Conservation (phyloP, 1,139 yeast species). For the Meyerozyma carpophila region DNA sequence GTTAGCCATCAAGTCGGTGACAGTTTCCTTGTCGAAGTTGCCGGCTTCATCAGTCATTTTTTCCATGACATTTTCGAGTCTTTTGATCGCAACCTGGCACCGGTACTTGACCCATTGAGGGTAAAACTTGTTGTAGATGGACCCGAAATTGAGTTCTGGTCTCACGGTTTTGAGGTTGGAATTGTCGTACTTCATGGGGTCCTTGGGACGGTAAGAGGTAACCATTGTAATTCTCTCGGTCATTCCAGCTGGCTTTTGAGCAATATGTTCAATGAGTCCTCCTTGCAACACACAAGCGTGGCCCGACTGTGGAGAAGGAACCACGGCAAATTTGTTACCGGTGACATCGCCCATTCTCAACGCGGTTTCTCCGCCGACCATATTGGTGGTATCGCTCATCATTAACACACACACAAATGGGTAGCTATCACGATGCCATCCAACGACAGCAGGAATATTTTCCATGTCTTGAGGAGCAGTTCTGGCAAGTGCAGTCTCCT, state of each 20-base stretch:
- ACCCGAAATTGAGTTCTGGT: constrained; percentile 34
- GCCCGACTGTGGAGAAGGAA: constrained; percentile 50
- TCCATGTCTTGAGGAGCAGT: constrained; percentile 17
- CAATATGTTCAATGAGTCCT: constrained; percentile 47
- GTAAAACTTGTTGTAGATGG: constrained; percentile 33
- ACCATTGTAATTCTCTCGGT: constrained; percentile 52
- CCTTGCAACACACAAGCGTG: constrained; percentile 56
- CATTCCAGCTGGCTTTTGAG: constrained; percentile 49
- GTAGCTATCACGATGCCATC: constrained; percentile 57
- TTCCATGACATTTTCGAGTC: constrained; percentile 26
- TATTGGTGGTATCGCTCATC: constrained; percentile 49
- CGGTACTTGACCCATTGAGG: constrained; percentile 42
- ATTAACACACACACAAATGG: constrained; percentile 62
- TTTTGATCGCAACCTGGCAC: constrained; percentile 28
- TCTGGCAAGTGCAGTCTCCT: constrained; percentile 9
- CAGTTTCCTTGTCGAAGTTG: constrained; percentile 34
- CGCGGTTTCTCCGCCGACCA: constrained; percentile 59
- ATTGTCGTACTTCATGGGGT: constrained; percentile 29
- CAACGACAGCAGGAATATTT: constrained; percentile 47
- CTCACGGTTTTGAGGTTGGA: constrained; percentile 36
- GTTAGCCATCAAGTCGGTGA: constrained; percentile 29
- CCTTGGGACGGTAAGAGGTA: constrained; percentile 37
- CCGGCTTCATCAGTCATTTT: constrained; percentile 17
- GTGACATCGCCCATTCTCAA: constrained; percentile 40
- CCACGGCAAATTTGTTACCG: constrained; percentile 29